Evolutionary conservation across 441 rosid genomes (phyloP), one percentile per base, ranked within the genome.

Genomic region (Populus trichocarpa): DNA sequence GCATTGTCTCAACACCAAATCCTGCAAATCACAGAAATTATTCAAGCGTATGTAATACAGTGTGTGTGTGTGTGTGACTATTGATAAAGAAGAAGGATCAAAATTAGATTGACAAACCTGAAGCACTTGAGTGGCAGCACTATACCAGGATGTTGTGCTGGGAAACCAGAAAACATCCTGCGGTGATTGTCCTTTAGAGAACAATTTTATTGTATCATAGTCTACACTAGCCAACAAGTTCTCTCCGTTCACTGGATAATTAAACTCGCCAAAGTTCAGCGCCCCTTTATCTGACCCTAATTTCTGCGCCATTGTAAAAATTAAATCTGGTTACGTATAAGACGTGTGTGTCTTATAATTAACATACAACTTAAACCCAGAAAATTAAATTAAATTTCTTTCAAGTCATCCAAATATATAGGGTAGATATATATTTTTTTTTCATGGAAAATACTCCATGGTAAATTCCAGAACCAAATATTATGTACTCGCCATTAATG

Each of bases 111-210:
- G 33, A 25, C 64, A 66, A 63, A 80, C 87, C 82, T 78, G 80
- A 78, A 85, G 84, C 35, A 6, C 35, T 13, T 80, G 77, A 10
- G 82, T 46, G 13, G 87, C 78, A 2, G 74, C 61, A 20, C 32
- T 38, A 63, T 80, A 68, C 87, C 85, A 85, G 1, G 57, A 38
- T 33, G 82, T 32, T 35, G 80, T 79, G 13, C 73, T 12, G 11
- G 80, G 87, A 67, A 85, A 79, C 85, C 87, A 85, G 30, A 78
- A 85, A 0, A 64, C 10, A 64, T 82, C 81, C 36, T 82, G 64
- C 87, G 80, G 76, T 10, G 67, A 61, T 11, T 83, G 78, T 10
- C 81, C 82, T 20, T 5, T 25, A 50, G 81, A 78, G 13, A 25
- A 78, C 14, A 82, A 38, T 25, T 85, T 75, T 22, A 59, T 61